These are phyloP conservation scores for Harringtonia lauricola DNA, from an alignment of 2,329 filamentous ascomycete species.

Conservation along the genomic window DNA sequence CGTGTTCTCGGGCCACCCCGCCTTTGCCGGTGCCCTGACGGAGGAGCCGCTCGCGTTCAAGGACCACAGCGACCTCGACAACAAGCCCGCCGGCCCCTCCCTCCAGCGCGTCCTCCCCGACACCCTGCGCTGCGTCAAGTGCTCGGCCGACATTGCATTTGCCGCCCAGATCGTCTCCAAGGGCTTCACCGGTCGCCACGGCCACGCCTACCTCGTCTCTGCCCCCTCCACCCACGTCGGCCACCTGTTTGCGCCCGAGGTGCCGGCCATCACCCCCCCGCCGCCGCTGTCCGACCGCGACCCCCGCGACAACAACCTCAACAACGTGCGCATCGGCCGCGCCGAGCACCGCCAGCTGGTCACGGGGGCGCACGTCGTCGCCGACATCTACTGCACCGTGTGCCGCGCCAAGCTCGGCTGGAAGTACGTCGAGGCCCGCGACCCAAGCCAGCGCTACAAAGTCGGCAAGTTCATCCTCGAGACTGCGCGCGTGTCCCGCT, in stretches of 20 bases:
- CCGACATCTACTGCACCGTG: slow-evolving; percentile 47
- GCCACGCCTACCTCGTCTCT: slow-evolving; percentile 50
- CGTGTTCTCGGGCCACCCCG: not conserved
- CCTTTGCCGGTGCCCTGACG: slow-evolving; percentile 1
- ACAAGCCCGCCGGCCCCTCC: slow-evolving; percentile 10
- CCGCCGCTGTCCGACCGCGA: slow-evolving; percentile 9
- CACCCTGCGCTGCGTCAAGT: slow-evolving; percentile 47
- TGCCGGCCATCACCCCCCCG: slow-evolving; percentile 13
- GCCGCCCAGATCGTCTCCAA: slow-evolving; percentile 51
- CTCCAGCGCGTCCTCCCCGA: slow-evolving; percentile 36
- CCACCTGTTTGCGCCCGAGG: slow-evolving; percentile 9
- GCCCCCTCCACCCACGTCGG: slow-evolving; percentile 7
- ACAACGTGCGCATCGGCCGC: slow-evolving; percentile 45
- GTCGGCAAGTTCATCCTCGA: slow-evolving; percentile 59
- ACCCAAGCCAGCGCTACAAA: slow-evolving; percentile 52
- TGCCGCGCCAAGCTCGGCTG: slow-evolving; percentile 51
- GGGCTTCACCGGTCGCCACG: slow-evolving; percentile 55
- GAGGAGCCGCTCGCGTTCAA: too few relatives aligned
- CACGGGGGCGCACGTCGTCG: slow-evolving; percentile 53
- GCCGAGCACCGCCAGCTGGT: slow-evolving; percentile 46
- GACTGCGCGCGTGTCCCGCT: slow-evolving; percentile 42
- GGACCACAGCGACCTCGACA: not conserved
- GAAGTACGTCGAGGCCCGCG: slow-evolving; percentile 56
- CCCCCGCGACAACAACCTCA: slow-evolving; percentile 19
- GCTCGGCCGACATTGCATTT: slow-evolving; percentile 51